Conservation (phyloP, 306 rosid genomes). For the Crotalaria pallida region DNA sequence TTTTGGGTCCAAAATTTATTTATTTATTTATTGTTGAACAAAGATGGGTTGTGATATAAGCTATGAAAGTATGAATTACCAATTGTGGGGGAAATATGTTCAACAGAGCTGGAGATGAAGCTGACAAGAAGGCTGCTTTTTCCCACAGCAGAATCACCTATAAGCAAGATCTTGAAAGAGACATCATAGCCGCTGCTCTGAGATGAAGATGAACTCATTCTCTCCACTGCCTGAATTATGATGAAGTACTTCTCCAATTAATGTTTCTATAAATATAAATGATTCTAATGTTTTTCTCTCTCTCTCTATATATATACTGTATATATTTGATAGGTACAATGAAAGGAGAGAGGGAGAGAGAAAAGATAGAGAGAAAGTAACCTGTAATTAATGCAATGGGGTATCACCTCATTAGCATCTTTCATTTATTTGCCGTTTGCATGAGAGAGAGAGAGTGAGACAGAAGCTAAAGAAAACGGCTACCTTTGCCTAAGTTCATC, state of each 20-base stretch:
- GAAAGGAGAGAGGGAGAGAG: constrained; percentile 20
- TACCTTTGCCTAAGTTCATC: constrained; percentile 18
- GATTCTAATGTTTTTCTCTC: too few species aligned
- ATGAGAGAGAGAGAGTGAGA: constrained; percentile 23
- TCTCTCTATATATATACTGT: constrained; percentile 13
- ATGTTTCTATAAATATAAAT: not conserved
- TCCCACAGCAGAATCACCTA: constrained; percentile 97
- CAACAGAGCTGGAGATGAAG: constrained; percentile 66
- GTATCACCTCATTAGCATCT: constrained; percentile 22
- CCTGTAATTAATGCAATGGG: constrained; percentile 28
- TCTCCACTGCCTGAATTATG: constrained; percentile 12
- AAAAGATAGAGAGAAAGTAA: not conserved
- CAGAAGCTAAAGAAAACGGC: constrained; percentile 61
- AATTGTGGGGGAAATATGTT: constrained; percentile 75
- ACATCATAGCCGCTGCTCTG: constrained; percentile 76
- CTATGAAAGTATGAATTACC: constrained; percentile 39
- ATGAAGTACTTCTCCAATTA: constrained; percentile 31
- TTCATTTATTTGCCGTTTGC: not conserved
- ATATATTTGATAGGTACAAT: constrained; percentile 27
- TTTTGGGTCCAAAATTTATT: not conserved
- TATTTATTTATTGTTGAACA: too few species aligned
- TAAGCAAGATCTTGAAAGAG: constrained; percentile 90
- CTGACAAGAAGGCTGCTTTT: constrained; percentile 85
- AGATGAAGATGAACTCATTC: constrained; percentile 73
- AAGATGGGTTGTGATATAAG: not conserved